Evolutionary conservation across 805 yeast species (phyloP).

Genomic region (Nakazawaea peltata): DNA sequence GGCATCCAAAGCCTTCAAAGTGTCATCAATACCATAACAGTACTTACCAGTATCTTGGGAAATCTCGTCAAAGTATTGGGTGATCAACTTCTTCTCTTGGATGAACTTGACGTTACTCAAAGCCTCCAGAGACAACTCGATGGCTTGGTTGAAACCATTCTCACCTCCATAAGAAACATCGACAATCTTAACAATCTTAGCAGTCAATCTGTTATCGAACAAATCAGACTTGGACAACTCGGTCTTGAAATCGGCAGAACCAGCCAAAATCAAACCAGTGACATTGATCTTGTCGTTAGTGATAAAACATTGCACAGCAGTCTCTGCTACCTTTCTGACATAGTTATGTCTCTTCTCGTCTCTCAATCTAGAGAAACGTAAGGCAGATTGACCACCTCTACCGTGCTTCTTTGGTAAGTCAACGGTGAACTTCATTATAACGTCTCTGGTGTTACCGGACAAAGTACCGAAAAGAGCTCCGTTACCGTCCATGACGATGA

Average conservation of each 20-base stretch:
- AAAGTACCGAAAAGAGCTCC: slow-evolving; percentile 94
- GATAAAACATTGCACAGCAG: slow-evolving; percentile 94
- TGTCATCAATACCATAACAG: slow-evolving; percentile 97
- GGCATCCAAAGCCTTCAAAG: slow-evolving; percentile 89
- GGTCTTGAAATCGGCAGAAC: slow-evolving; percentile 98
- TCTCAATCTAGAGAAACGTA: slow-evolving; percentile 98
- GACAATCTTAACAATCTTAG: slow-evolving; percentile 84
- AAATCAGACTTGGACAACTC: slow-evolving; percentile 89
- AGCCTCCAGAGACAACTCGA: slow-evolving; percentile 95
- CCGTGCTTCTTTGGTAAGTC: slow-evolving; percentile 99
- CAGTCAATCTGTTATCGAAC: slow-evolving; percentile 83
- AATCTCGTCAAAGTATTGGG: slow-evolving; percentile 91
- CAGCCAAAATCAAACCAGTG: slow-evolving; percentile 92
- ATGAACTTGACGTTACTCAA: slow-evolving; percentile 94
- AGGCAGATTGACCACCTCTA: slow-evolving; percentile 99
- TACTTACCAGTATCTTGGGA: slow-evolving; percentile 95
- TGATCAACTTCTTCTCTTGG: slow-evolving; percentile 94
- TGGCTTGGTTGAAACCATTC: slow-evolving; percentile 98
- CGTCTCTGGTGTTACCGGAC: slow-evolving; percentile 95
- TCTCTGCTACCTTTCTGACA: slow-evolving; percentile 97
- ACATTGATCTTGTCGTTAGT: slow-evolving; percentile 92
- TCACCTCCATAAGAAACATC: slow-evolving; percentile 99
- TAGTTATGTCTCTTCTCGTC: slow-evolving; percentile 99
- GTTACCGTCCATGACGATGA: slow-evolving; percentile 99
- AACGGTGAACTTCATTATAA: slow-evolving; percentile 91